phyloP scores from a whole-genome alignment of 768 basidiomycete species.

The Collybia sp. region DNA sequence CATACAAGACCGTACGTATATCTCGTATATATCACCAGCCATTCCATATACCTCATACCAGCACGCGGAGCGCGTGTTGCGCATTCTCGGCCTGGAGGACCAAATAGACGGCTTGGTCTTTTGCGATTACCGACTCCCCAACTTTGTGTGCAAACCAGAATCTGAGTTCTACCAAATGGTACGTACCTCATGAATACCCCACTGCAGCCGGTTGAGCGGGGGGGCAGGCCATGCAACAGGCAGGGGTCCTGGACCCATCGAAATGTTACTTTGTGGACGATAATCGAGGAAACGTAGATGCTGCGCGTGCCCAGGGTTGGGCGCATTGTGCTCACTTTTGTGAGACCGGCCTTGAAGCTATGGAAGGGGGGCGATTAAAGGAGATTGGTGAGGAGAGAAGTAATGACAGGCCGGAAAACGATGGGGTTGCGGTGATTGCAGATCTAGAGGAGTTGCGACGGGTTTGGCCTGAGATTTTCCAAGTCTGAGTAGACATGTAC shows the following conservation, averaged over 20 bases:
- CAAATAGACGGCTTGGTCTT: conserved; percentile 72
- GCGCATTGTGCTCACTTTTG: conserved; percentile 71
- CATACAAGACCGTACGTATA: conserved; percentile 60
- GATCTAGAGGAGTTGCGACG: conserved; percentile 62
- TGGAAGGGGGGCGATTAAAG: conserved; percentile 59
- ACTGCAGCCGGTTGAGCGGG: conserved; percentile 2
- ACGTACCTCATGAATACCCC: conserved; percentile 1
- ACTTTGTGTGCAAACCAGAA: conserved; percentile 83
- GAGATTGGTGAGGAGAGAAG: conserved; percentile 35
- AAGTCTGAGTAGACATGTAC: conserved; percentile 12
- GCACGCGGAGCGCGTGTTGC: conserved; percentile 80
- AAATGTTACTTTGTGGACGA: conserved; percentile 83
- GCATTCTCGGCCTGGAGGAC: conserved; percentile 68
- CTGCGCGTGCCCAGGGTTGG: conserved; percentile 67
- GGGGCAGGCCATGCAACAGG: conserved; percentile 59
- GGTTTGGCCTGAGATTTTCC: conserved; percentile 79
- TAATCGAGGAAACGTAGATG: conserved; percentile 61
- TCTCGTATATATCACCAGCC: conserved; percentile 3
- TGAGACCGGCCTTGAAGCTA: conserved; percentile 56
- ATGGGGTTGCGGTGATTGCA: conserved; percentile 47
- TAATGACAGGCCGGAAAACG: conserved; percentile 26
- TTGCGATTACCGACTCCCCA: conserved; percentile 65
- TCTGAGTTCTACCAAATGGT: conserved; percentile 65
- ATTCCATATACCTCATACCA: conserved; percentile 19
- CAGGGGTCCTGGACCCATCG: conserved; percentile 55